Base-by-base conservation (phyloP, 495 filamentous ascomycete genomes). In the Xylaria cubensis region DNA sequence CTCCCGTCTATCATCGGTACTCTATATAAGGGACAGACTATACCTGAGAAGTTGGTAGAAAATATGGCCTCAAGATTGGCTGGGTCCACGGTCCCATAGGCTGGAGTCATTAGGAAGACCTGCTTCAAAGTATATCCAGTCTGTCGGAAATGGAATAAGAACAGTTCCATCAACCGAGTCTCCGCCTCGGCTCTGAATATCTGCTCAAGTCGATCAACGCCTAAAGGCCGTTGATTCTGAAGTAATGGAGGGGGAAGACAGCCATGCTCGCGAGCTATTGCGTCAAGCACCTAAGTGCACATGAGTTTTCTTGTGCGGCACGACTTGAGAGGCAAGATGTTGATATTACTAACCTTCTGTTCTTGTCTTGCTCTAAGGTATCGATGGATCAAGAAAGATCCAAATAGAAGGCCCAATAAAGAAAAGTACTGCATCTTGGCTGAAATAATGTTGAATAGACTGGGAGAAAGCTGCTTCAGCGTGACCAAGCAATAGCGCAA, bases 11-110 rank as follows among this genome's bases (percentile, higher is more conserved):
- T 15, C 46, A 53, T 24, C 46, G 21, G 21, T 26, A 24, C 13
- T 41, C 3, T 24, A 50, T 46, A 29, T 59, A 17, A 34, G 29
- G 55, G 24, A 21, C 26, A 26, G 53, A 26, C 17, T 13, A 36
- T 74, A 82, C 80, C 82, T 42, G 75, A 70, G 42, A 82, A 80
- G 17, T 77, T 68, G n/a, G 78, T 81, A 26, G 77, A 77, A 26
- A 82, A 67, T 42, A 86, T 72, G 10, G 79, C 73, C 70, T 85
- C 74, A 19, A 84, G 67, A 64, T 83, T 83, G 51, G 73, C 68
- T 4, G 80, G 82, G 36, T 85, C 82, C 17, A 76, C 73, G 5
- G 80, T 84, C 29, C 75, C 67, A 42, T 80, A 80, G 6, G 70
- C 77, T 15, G 61, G 73, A 15, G 74, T 67, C 44, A 74, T 58